Percentiles rank a stretch among this genome's conserved stretches.
These are phyloP conservation scores for Tulasnella calospora DNA, from an alignment of 768 basidiomycete species.

Conservation along the genomic window DNA sequence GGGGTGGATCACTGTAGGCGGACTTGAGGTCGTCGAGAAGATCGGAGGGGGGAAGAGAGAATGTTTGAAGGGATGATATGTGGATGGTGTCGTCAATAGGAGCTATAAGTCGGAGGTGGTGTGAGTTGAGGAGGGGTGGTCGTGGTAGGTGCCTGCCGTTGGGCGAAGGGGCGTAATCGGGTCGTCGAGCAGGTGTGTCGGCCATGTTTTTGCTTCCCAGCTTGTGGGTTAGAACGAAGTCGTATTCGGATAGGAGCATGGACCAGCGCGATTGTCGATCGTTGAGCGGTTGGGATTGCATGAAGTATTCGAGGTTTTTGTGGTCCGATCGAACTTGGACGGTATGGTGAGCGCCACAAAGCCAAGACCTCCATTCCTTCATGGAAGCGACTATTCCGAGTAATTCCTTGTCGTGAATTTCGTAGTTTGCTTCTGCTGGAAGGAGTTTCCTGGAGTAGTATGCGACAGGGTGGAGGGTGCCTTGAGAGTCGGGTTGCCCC, in stretches of 20 bases:
- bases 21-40: not conserved
- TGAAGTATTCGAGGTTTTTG: constrained; percentile 28
- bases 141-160: not conserved
- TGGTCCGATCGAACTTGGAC: constrained; percentile 28
- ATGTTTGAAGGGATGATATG: not conserved
- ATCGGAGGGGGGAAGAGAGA: not conserved
- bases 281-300: constrained; percentile 28
- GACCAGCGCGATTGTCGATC: constrained; percentile 33
- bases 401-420: constrained; percentile 36
- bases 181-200: constrained; percentile 4
- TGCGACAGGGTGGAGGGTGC: constrained; percentile 26
- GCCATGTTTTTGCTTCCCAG: constrained; percentile 25
- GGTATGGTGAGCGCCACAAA: not conserved
- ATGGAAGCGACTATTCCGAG: constrained; percentile 30
- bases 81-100: not conserved
- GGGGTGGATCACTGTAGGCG: no score
- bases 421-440: constrained; percentile 29
- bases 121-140: not conserved
- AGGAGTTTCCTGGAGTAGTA: constrained; percentile 23
- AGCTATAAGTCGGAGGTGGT: not conserved
- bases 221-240: constrained; percentile 25
- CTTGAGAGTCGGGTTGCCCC: not conserved
- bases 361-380: constrained; percentile 10
- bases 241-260: constrained; percentile 20
- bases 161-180: constrained; percentile 5